These are phyloP conservation scores for Aspergillus brunneoviolaceus DNA, from an alignment of 2,329 filamentous ascomycete genomes.

Conservation along the genomic window DNA sequence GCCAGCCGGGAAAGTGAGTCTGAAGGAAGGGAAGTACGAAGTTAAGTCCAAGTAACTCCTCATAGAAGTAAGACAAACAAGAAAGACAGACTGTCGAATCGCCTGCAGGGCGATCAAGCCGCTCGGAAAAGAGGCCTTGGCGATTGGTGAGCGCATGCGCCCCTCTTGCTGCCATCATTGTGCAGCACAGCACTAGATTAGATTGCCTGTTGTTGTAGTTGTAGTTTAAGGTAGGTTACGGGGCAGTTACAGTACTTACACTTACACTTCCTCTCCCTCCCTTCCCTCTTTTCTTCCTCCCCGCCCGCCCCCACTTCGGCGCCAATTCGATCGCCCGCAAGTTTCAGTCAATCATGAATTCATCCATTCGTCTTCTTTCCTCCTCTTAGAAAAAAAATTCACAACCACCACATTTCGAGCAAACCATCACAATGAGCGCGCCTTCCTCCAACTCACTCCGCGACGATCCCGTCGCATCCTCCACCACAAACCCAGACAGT, in stretches of 20 bases:
- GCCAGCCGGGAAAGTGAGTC: too few relatives aligned
- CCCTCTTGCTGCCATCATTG: not conserved
- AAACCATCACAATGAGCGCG: not conserved
- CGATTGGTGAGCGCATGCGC: not conserved
- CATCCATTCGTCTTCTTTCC: not conserved
- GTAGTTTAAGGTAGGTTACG: too few relatives aligned
- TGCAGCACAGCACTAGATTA: not conserved
- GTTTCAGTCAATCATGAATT: not conserved
- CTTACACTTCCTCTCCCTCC: too few relatives aligned
- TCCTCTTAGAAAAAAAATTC: not conserved
- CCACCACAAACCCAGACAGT: not conserved
- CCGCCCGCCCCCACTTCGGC: not conserved
- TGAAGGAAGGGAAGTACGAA: too few relatives aligned
- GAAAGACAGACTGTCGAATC: not conserved
- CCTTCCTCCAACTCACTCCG: not conserved
- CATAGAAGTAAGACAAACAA: too few relatives aligned
- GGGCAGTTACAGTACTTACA: too few relatives aligned
- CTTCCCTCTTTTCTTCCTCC: not conserved
- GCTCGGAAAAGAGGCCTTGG: not conserved
- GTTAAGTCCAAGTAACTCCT: too few relatives aligned
- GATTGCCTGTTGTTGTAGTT: too few relatives aligned
- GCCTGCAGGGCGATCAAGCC: not conserved
- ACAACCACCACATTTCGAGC: not conserved
- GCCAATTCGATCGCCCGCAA: not conserved
- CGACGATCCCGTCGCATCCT: slow-evolving; percentile 3